A percentile compares a stretch with the other conserved stretches of the same genome.
Conservation (phyloP, 179 eudicot species). For the Carnegiea gigantea region DNA sequence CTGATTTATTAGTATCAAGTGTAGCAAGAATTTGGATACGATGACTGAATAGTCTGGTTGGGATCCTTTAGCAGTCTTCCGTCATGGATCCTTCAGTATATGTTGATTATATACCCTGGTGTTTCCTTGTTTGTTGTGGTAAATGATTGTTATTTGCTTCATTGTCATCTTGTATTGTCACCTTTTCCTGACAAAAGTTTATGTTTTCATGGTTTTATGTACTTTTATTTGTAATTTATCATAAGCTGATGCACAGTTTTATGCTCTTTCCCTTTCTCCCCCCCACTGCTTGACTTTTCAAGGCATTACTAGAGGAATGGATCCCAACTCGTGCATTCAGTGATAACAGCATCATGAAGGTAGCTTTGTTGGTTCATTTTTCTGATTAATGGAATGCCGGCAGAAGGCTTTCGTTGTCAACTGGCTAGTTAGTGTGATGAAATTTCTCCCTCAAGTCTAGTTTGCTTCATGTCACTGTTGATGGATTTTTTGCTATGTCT, state of each 20-base stretch:
- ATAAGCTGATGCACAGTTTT: not conserved
- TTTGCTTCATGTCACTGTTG: too few species aligned
- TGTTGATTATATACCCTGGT: not conserved
- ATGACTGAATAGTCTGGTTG: too few species aligned
- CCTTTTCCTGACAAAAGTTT: not conserved
- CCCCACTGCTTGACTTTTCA: constrained; percentile 17
- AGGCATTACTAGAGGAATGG: constrained; percentile 99
- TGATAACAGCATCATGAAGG: constrained; percentile 67
- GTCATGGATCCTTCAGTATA: not conserved
- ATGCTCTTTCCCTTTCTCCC: not conserved
- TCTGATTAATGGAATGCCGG: not conserved
- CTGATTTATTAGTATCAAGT: too few species aligned
- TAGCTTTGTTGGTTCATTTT: constrained; percentile 19
- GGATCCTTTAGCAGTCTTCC: too few species aligned
- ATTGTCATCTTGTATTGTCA: not conserved
- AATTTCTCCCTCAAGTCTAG: too few species aligned
- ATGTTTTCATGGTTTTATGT: not conserved
- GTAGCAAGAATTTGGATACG: too few species aligned
- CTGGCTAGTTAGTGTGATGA: constrained; percentile 1
- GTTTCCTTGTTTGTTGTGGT: not conserved
- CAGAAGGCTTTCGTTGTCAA: not conserved
- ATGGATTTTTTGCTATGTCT: too few species aligned
- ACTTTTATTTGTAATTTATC: not conserved
- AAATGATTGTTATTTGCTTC: not conserved
- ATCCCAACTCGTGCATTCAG: constrained; percentile 72